These are phyloP conservation scores for Vitis rupestris DNA, from an alignment of 164 flowering plant species.

Conservation along the genomic window DNA sequence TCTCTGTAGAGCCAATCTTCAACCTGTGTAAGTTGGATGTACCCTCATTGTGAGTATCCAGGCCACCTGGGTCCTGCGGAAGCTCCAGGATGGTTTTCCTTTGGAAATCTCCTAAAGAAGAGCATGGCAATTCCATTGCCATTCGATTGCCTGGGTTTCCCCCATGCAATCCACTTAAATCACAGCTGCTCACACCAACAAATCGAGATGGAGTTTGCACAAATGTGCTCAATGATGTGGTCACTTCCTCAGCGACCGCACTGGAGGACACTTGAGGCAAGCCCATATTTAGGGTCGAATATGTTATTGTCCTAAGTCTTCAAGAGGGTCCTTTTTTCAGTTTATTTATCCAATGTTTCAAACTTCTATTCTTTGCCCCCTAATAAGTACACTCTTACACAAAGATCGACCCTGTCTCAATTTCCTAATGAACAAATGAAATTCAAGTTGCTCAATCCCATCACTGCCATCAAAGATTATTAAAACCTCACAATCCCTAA, in stretches of 20 bases:
- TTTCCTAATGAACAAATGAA: not conserved
- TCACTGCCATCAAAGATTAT: not conserved
- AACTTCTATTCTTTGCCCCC: not conserved
- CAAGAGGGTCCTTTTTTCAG: not conserved
- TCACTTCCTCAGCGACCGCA: conserved; percentile 43
- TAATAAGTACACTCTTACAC: not conserved
- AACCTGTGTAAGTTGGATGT: conserved; percentile 25
- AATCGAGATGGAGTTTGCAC: conserved; percentile 31
- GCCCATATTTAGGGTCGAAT: conserved; percentile 46
- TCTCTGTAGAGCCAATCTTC: conserved; percentile 30
- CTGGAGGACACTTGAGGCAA: conserved; percentile 64
- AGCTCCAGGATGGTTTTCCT: conserved; percentile 36
- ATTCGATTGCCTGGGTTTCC: conserved; percentile 21
- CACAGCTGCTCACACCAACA: conserved; percentile 33
- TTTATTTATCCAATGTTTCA: not conserved
- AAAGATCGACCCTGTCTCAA: not conserved
- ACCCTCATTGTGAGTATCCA: conserved; percentile 26
- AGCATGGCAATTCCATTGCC: conserved; percentile 27
- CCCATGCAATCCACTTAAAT: conserved; percentile 41
- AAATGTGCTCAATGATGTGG: conserved; percentile 35
- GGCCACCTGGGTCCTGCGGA: conserved; percentile 22
- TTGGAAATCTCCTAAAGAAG: conserved; percentile 42
- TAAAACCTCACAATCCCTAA: not conserved
- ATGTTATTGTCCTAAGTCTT: not conserved
- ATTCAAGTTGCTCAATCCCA: not conserved